Base-by-base conservation (phyloP, 1,284 basidiomycete species). In the Serendipita sp. region DNA sequence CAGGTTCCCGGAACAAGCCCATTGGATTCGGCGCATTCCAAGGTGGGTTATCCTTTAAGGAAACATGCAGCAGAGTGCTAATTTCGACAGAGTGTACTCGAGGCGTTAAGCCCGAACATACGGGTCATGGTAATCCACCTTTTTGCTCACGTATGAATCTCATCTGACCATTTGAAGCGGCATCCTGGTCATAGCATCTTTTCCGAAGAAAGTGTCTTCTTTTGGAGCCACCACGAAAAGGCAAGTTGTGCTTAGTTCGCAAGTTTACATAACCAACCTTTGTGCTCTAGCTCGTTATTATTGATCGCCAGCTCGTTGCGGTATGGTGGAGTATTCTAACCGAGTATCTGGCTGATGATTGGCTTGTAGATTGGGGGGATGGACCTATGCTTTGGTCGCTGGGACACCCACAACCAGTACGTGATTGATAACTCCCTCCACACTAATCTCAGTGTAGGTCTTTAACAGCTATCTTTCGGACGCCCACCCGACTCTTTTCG, bases 311-410 rank as follows among this genome's bases (percentile, higher is more conserved):
- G 69, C 78, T 77, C 50, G 90, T 87, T 1, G 45, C 45, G 26
- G 45, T 49, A 29, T 15, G 45, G 1, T 49, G n/a, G 5, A 6
- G 1, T 38, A 6, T 38, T 38, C 35, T 2, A 12, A 1, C 17
- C 2, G 45, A 17, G 45, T 17, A 8, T 1, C 17, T 2, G 45
- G 15, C n/a, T 5, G 8, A 22, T 22, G 22, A 22, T 22, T 22
- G 45, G 26, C 45, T n/a, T 29, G 6, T 49, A 49, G 68, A 82
- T 92, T 63, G 90, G 93, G 30, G 92, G 92, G 26, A 79, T 95
- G 17, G 93, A 96, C 71, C 79, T 94, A 17, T 96, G 93, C 75
- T 94, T 93, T 69, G 94, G 94, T 3, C 85, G 94, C 38, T 98
- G 93, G 93, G 94, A 97, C 73, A 93, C 88, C 0, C 82, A 87